Percentiles rank a stretch among this genome's conserved stretches.
These are phyloP conservation scores for Hymenochaete sp. DNA, from an alignment of 1,284 basidiomycete genomes.

Conservation along the genomic window DNA sequence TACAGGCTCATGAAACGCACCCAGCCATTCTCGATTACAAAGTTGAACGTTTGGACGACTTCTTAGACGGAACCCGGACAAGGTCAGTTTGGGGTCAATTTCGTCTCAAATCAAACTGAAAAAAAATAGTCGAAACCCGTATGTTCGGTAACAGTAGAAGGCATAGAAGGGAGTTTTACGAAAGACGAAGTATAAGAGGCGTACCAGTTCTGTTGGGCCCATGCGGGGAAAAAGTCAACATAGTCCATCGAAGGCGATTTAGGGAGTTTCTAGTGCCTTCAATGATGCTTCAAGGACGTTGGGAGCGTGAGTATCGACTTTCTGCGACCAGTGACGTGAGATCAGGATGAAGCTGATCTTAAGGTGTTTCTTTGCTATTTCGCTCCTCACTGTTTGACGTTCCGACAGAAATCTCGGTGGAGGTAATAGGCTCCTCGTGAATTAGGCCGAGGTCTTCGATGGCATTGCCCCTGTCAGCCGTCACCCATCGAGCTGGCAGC, in stretches of 20 bases:
- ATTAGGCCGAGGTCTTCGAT: constrained; percentile 68
- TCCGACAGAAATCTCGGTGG: constrained; percentile 56
- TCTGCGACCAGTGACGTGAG: too few relatives aligned
- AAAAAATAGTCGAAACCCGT: too few relatives aligned
- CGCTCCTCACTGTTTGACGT: constrained; percentile 11
- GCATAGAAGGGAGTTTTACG: too few relatives aligned
- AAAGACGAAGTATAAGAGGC: neutral
- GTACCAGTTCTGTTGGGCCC: constrained; percentile 22
- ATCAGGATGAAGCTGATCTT: constrained; percentile 6
- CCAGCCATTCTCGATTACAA: constrained; percentile 17
- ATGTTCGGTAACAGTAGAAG: too few relatives aligned
- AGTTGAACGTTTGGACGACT: constrained; percentile 20
- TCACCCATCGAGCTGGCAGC: neutral
- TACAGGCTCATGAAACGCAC: too few relatives aligned
- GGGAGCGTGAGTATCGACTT: neutral
- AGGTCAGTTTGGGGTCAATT: too few relatives aligned
- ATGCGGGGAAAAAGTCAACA: constrained; percentile 24
- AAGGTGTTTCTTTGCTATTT: constrained; percentile 15
- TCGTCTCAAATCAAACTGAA: too few relatives aligned
- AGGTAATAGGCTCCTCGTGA: constrained; percentile 64
- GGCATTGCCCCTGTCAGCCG: constrained; percentile 54
- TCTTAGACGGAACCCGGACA: constrained; percentile 20
- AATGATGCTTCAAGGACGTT: constrained; percentile 9
- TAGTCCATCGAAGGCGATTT: constrained; percentile 24
- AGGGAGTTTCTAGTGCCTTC: constrained; percentile 19